These are phyloP conservation scores for Rhodotorula mucilaginosa DNA, from an alignment of 1,284 basidiomycete genomes.

Conservation along the genomic window DNA sequence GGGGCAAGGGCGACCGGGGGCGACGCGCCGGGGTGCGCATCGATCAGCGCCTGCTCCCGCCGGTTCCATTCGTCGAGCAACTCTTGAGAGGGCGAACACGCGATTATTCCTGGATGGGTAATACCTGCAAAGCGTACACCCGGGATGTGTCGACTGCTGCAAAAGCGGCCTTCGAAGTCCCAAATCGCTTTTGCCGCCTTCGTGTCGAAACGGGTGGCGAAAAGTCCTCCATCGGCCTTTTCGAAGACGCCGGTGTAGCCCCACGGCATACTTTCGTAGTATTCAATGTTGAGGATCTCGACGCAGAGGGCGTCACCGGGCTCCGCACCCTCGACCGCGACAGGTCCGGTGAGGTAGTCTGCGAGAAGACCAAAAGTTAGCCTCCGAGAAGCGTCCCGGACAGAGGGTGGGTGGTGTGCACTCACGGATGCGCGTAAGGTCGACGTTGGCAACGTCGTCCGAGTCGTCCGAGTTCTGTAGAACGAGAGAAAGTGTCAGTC, in stretches of 20 bases:
- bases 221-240: constrained; percentile 70
- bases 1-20: constrained; percentile 69
- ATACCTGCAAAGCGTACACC: constrained; percentile 75
- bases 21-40: constrained; percentile 56
- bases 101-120: constrained; percentile 60
- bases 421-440: constrained; percentile 61
- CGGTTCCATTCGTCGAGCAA: constrained; percentile 70
- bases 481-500: neutral
- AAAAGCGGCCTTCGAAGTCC: constrained; percentile 72
- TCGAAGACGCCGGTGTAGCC: constrained; percentile 68
- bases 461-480: constrained; percentile 16
- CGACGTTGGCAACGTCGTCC: constrained; percentile 66
- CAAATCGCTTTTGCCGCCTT: constrained; percentile 73
- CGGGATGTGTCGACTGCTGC: constrained; percentile 69
- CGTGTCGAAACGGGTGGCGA: constrained; percentile 67
- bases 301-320: constrained; percentile 74
- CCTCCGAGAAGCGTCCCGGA: neutral
- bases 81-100: constrained; percentile 70
- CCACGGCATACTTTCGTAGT: constrained; percentile 76
- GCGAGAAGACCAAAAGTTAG: neutral
- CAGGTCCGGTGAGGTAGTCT: constrained; percentile 69
- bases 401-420: neutral
- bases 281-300: constrained; percentile 72
- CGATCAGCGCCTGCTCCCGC: constrained; percentile 67
- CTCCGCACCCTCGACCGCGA: constrained; percentile 69